Percentiles rank a stretch among this genome's conserved stretches.
phyloP scores from a whole-genome alignment of 495 filamentous ascomycete species.

The Baudoinia panamericana region DNA sequence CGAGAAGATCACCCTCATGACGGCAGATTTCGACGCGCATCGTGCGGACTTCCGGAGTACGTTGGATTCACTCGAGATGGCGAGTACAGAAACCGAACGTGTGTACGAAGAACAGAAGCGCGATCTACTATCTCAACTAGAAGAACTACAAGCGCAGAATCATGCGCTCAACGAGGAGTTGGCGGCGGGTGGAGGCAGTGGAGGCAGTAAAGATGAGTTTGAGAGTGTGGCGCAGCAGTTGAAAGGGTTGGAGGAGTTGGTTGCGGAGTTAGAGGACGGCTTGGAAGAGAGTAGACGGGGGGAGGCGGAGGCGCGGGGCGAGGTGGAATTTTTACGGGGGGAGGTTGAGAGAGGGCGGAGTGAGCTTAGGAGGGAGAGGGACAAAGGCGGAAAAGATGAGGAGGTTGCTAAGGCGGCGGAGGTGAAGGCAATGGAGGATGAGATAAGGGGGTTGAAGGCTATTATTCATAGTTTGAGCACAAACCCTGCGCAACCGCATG shows the following conservation, averaged over 20 bases:
- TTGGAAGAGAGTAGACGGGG: conserved; percentile 89
- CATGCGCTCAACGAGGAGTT: conserved; percentile 31
- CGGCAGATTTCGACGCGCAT: conserved; percentile 87
- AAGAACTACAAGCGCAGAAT: conserved; percentile 64
- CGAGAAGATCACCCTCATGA: conserved; percentile 84
- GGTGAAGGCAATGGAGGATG: conserved; percentile 90
- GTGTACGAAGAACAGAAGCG: conserved; percentile 89
- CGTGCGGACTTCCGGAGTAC: conserved; percentile 93
- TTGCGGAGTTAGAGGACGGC: conserved; percentile 92
- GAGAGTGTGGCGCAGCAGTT: conserved; percentile 80
- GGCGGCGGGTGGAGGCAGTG: conserved; percentile 1
- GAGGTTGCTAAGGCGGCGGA: conserved; percentile 60
- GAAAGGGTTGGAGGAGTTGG: conserved; percentile 88
- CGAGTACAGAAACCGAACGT: conserved; percentile 91
- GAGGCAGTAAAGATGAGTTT: conserved; percentile 47
- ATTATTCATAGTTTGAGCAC: conserved; percentile 88
- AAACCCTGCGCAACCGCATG: neutral
- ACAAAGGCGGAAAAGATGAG: conserved; percentile 33
- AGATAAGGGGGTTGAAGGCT: conserved; percentile 90
- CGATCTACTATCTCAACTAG: conserved; percentile 74
- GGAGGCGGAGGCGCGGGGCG: conserved; percentile 91
- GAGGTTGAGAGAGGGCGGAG: conserved; percentile 90
- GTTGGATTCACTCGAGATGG: conserved; percentile 90
- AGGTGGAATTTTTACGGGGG: conserved; percentile 90
- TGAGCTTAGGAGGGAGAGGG: conserved; percentile 79